A percentile compares a stretch with the other conserved stretches of the same genome.
These are phyloP conservation scores for Blastobotrys serpentis DNA, from an alignment of 1,139 yeast genomes.

Conservation along the genomic window DNA sequence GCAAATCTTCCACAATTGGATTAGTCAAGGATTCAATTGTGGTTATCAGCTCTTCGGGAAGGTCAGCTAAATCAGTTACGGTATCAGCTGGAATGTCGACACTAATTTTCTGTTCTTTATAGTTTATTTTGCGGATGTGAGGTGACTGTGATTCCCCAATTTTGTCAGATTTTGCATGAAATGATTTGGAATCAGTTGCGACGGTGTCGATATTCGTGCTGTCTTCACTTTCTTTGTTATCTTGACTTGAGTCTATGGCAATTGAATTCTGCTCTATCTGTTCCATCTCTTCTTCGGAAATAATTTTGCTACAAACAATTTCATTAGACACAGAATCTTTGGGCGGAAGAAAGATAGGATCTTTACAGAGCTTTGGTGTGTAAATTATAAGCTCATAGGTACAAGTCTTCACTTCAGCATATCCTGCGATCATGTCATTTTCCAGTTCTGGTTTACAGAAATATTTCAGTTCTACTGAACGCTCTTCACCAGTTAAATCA, in stretches of 20 bases:
- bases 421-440: slow-evolving; percentile 41
- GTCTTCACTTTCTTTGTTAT: not conserved
- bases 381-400: slow-evolving; percentile 62
- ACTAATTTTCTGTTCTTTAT: not conserved
- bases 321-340: slow-evolving; percentile 43
- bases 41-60: not conserved
- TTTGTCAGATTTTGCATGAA: too few species aligned
- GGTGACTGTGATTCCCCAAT: too few species aligned
- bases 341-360: slow-evolving; percentile 50
- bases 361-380: slow-evolving; percentile 58
- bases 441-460: slow-evolving; percentile 54
- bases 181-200: too few species aligned
- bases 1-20: slow-evolving; percentile 4
- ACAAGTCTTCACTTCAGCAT: slow-evolving; percentile 70
- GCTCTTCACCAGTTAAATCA: slow-evolving; percentile 63
- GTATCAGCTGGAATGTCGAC: not conserved
- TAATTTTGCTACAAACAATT: slow-evolving; percentile 46
- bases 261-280: not conserved
- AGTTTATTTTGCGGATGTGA: slow-evolving; percentile 1
- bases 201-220: too few species aligned
- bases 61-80: not conserved
- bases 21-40: not conserved
- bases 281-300: slow-evolving; percentile 11
- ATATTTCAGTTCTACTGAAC: slow-evolving; percentile 65
- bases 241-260: not conserved